Base-by-base conservation (phyloP, 2,329 filamentous ascomycete species). In the Colletotrichum costaricense region DNA sequence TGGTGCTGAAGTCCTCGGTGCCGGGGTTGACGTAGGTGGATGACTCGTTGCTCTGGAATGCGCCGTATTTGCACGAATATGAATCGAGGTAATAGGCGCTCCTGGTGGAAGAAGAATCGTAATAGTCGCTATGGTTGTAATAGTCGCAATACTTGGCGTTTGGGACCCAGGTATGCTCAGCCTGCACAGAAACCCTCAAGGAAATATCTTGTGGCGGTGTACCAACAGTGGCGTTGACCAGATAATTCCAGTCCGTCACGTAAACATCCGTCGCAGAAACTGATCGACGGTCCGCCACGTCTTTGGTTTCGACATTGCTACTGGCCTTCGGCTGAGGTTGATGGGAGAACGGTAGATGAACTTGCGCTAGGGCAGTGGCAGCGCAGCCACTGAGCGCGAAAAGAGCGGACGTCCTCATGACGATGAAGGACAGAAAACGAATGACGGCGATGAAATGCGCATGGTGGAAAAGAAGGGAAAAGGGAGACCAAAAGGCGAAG, bases 1-100 rank as follows among this genome's bases (percentile, higher is more conserved):
- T 84, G 74, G 93, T 92, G 71, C 86, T 80, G 76, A 92, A 91
- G 16, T 81, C 83, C 65, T 80, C 77, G 12, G 73, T 63, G 19
- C 82, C 81, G 30, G 89, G 81, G 4, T 84, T 67, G 19, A 84
- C 76, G 77, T 84, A 90, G 2, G 88, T 88, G 1, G 82, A 84
- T 75, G 89, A 91, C 5, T 82, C 77, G 14, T 76, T 75, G 9
- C 84, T 79, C 74, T 89, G 78, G 78, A 84, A 67, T 3, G 59
- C 62, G 11, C 69, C 59, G 35, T 68, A 57, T 9, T 22, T 56
- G 64, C 69, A 69, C 35, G 26, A 33, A 6, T n/a, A 42, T 22
- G 67, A 49, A 2, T 28, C 46, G 2, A 30, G 12, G 2, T 24
- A 4, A 11, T 33, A 35, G 12, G 11, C 6, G 12, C 16, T n/a